Evolutionary conservation across 2,329 filamentous ascomycete genomes (phyloP).

Genomic region (Colletotrichum liaoningense): DNA sequence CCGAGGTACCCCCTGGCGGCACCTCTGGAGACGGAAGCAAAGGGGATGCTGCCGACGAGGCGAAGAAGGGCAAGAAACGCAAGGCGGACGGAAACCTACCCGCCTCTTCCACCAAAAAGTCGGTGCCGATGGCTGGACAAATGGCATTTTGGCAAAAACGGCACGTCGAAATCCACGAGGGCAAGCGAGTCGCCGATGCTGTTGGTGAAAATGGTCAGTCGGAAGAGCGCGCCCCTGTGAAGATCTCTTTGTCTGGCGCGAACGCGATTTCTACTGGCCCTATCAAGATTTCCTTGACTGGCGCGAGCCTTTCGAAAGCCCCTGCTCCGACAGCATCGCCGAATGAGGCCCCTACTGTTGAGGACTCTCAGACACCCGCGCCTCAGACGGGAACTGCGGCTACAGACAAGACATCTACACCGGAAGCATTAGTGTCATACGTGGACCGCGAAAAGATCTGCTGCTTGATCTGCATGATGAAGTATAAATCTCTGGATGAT

Average conservation of each 20-base stretch:
- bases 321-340: slow-evolving; percentile 1
- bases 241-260: slow-evolving; percentile 35
- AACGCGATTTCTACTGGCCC: slow-evolving; percentile 29
- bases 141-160: slow-evolving; percentile 59
- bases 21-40: slow-evolving; percentile 52
- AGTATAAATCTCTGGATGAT: slow-evolving; percentile 57
- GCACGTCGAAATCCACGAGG: slow-evolving; percentile 52
- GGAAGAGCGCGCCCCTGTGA: slow-evolving; percentile 35
- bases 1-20: slow-evolving; percentile 59
- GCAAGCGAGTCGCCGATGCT: slow-evolving; percentile 17
- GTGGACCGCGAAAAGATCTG: slow-evolving; percentile 64
- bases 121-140: slow-evolving; percentile 54
- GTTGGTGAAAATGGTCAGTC: not conserved
- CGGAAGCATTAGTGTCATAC: slow-evolving; percentile 56
- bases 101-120: slow-evolving; percentile 48
- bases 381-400: not conserved
- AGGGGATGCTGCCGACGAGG: slow-evolving; percentile 41
- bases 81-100: slow-evolving; percentile 57
- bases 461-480: slow-evolving; percentile 59
- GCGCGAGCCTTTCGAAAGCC: slow-evolving; percentile 12
- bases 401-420: slow-evolving; percentile 28
- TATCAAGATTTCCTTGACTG: slow-evolving; percentile 47
- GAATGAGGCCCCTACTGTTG: too few relatives aligned
- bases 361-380: not conserved
- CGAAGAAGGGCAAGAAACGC: slow-evolving; percentile 62